Percentiles rank a stretch among this genome's conserved stretches.
These are phyloP conservation scores for Sugiyamaella castrensis DNA, from an alignment of 1,139 yeast genomes.

Conservation along the genomic window DNA sequence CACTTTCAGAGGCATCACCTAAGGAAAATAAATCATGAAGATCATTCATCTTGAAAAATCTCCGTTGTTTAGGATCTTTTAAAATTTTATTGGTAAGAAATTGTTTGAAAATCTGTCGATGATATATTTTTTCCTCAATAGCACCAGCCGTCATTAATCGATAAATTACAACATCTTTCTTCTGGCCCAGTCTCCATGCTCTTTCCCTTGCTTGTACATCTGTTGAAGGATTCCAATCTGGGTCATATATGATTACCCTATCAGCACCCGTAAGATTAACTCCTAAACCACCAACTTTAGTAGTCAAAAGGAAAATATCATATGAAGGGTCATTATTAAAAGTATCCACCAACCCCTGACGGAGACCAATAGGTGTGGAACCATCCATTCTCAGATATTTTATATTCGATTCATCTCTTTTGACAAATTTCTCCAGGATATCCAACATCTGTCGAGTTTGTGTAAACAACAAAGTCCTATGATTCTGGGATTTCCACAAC, in stretches of 20 bases:
- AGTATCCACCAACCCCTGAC: conserved; percentile 77
- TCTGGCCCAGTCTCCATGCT: conserved; percentile 97
- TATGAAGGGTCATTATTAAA: conserved; percentile 63
- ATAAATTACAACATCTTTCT: conserved; percentile 87
- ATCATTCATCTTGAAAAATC: conserved; percentile 91
- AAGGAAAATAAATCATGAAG: conserved; percentile 83
- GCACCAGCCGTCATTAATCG: conserved; percentile 92
- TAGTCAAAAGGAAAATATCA: conserved; percentile 74
- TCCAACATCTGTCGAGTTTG: conserved; percentile 95
- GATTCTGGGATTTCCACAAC: conserved; percentile 74
- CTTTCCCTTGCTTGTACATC: conserved; percentile 96
- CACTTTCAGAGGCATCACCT: conserved; percentile 69
- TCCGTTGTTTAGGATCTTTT: conserved; percentile 90
- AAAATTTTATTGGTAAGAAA: conserved; percentile 88
- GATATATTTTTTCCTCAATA: conserved; percentile 94
- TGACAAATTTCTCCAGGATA: conserved; percentile 64
- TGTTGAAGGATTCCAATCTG: conserved; percentile 98
- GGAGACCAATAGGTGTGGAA: conserved; percentile 67
- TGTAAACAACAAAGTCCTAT: conserved; percentile 77
- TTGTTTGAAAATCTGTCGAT: conserved; percentile 94
- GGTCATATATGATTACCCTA: conserved; percentile 89
- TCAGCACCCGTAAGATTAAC: conserved; percentile 94
- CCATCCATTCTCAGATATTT: conserved; percentile 90
- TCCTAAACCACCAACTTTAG: conserved; percentile 95
- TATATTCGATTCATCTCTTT: conserved; percentile 36